phyloP scores from a whole-genome alignment of 2,329 filamentous ascomycete genomes.

The Alternaria viburni region DNA sequence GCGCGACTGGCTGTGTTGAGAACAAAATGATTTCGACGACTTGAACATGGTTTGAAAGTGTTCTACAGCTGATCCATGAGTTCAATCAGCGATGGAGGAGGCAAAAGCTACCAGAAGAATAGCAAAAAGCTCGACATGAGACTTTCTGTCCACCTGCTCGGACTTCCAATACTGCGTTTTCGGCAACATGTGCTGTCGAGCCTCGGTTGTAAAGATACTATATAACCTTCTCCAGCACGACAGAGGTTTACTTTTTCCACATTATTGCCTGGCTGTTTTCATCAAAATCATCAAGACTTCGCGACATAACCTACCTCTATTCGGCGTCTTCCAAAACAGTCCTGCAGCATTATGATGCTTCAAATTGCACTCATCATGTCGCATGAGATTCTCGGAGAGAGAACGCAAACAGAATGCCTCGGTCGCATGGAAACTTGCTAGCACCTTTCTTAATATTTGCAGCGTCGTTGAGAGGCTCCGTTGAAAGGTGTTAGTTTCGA shows the following conservation, averaged over 20 bases:
- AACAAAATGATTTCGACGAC: accelerated
- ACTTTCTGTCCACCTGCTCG: neutral
- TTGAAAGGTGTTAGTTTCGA: accelerated
- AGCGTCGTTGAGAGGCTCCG: neutral
- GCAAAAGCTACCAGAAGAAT: neutral
- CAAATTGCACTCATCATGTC: neutral
- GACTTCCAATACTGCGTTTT: accelerated
- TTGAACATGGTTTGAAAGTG: accelerated
- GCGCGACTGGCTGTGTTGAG: neutral
- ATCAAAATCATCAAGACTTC: neutral
- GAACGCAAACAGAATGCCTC: neutral
- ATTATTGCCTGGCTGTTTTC: accelerated
- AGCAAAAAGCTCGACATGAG: accelerated
- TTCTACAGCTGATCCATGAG: too few relatives aligned
- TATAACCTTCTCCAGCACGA: neutral
- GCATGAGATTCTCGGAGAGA: accelerated
- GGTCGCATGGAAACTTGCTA: neutral
- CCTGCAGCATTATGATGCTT: neutral
- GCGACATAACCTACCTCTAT: accelerated
- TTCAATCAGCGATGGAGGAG: too few relatives aligned
- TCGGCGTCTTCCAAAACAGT: accelerated
- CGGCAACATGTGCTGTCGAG: neutral
- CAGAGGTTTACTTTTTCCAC: accelerated
- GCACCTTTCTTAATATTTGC: neutral
- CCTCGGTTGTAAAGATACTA: accelerated